Evolutionary conservation across 352 stramenopile species (phyloP), one percentile per base, ranked within the genome.

Genomic region (Aphanomyces astaci): DNA sequence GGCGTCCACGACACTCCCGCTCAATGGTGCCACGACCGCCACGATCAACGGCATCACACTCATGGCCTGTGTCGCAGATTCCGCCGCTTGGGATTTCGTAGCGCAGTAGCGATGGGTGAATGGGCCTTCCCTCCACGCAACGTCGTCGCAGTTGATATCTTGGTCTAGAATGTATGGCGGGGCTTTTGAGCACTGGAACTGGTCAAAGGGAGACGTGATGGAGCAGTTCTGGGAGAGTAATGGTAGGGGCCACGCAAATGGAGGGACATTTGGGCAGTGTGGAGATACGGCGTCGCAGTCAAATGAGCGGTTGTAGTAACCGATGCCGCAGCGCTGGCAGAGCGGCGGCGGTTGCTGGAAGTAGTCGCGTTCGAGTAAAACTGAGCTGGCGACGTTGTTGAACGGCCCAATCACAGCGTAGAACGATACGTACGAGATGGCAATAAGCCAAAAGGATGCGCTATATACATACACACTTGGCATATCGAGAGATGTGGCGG

Each of bases 401-500:
- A 68, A 68, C 0, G 62, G 62, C 3, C 62, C 62, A 59, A 68
- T 30, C 28, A 28, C 43, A 9, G 62, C 43, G 36, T 68, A 68
- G 45, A 68, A 62, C 2, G 30, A n/a, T 11, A 59, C 33, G 43
- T 68, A 68, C 24, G 43, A 45, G 28, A 59, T 13, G 9, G 62
- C 62, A 51, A 68, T 68, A n/a, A 68, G 28, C 62, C 62, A 68
- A 31, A 68, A 68, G 5, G 62, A 68, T 15, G 27, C 22, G 40
- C 62, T 68, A 65, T 7, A 63, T 11, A 43, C 25, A 60, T 10
- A 19, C n/a, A n/a, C n/a, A n/a, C n/a, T 15, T 30, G 9, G n/a
- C 48, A 25, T 56, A 56, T n/a, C 48, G 9, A 56, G 10, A 46
- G 40, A 49, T 49, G 40, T 49, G 22, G 15, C 40, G 17, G n/a